These are phyloP conservation scores for Coniochaeta hoffmannii DNA, from an alignment of 2,329 filamentous ascomycete genomes.

Conservation along the genomic window DNA sequence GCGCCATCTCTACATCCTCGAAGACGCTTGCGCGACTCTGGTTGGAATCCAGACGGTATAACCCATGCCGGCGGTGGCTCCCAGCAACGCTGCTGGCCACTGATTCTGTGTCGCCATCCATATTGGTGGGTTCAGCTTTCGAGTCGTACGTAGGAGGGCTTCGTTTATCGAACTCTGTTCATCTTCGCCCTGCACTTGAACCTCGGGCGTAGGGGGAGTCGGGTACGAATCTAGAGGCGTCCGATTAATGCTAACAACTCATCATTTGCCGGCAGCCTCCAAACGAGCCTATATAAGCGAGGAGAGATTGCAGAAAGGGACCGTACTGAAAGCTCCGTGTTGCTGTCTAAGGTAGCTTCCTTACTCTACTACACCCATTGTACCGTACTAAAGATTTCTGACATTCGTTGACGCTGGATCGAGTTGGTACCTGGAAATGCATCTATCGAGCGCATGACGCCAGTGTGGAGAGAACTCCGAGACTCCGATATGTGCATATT, in stretches of 20 bases:
- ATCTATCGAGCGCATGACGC: background rate
- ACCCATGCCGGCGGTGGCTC: slow-evolving; percentile 13
- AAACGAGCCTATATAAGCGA: background rate
- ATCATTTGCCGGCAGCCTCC: background rate
- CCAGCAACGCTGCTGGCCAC: slow-evolving; percentile 13
- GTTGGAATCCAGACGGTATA: slow-evolving; percentile 64
- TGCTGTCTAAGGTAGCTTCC: background rate
- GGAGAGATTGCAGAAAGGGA: background rate
- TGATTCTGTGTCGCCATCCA: slow-evolving; percentile 8
- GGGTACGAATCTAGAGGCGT: background rate
- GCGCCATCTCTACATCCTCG: slow-evolving; percentile 97
- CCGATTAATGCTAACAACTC: background rate
- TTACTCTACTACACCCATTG: background rate
- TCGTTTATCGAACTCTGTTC: background rate
- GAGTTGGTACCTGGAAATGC: background rate
- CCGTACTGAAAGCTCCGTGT: background rate
- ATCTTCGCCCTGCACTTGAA: background rate
- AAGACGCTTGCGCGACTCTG: slow-evolving; percentile 74
- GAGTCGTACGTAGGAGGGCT: background rate
- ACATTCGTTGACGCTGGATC: background rate
- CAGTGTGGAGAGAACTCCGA: background rate
- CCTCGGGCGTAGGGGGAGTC: background rate
- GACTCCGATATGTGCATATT: background rate
- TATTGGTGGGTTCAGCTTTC: background rate
- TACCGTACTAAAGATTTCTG: background rate